A percentile compares a stretch with the other conserved stretches of the same genome.
phyloP scores from a whole-genome alignment of 768 basidiomycete species.

The Mycena galopus region DNA sequence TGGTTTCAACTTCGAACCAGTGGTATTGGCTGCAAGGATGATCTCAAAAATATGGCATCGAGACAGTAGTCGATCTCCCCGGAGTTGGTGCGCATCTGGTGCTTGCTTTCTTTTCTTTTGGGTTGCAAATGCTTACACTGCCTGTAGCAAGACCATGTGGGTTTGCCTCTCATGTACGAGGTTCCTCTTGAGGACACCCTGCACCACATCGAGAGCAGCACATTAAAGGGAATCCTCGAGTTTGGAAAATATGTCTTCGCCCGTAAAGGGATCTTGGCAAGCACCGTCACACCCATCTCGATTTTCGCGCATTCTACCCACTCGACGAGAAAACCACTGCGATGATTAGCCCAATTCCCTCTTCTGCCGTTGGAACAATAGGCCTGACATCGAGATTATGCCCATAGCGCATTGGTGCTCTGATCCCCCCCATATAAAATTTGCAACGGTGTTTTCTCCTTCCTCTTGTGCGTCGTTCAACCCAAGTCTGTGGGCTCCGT shows the following conservation, averaged over 20 bases:
- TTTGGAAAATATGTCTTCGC: conserved; percentile 42
- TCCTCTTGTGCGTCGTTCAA: conserved; percentile 30
- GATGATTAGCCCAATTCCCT: conserved; percentile 11
- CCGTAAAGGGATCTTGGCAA: conserved; percentile 42
- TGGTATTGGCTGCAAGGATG: conserved; percentile 57
- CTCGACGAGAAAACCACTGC: too few species aligned
- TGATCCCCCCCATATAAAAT: conserved; percentile 15
- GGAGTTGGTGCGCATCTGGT: conserved; percentile 48
- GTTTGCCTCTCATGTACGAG: conserved; percentile 44
- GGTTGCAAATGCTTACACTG: not conserved
- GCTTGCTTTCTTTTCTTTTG: not conserved
- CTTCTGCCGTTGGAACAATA: not conserved
- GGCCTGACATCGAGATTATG: conserved; percentile 51
- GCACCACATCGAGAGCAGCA: conserved; percentile 35
- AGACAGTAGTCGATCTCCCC: conserved; percentile 42
- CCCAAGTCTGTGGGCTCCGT: conserved; percentile 37
- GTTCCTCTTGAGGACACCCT: conserved; percentile 45
- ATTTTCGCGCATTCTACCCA: conserved; percentile 45
- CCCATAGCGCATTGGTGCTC: conserved; percentile 35
- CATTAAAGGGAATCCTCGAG: conserved; percentile 40
- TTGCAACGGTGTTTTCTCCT: conserved; percentile 37
- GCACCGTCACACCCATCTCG: conserved; percentile 40
- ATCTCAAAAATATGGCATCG: conserved; percentile 47
- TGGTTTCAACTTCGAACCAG: conserved; percentile 20
- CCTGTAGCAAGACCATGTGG: conserved; percentile 49